Percentiles rank a stretch among this genome's conserved stretches.
These are phyloP conservation scores for Nicotiana benthamiana DNA, from an alignment of 257 asterid species.

Conservation along the genomic window DNA sequence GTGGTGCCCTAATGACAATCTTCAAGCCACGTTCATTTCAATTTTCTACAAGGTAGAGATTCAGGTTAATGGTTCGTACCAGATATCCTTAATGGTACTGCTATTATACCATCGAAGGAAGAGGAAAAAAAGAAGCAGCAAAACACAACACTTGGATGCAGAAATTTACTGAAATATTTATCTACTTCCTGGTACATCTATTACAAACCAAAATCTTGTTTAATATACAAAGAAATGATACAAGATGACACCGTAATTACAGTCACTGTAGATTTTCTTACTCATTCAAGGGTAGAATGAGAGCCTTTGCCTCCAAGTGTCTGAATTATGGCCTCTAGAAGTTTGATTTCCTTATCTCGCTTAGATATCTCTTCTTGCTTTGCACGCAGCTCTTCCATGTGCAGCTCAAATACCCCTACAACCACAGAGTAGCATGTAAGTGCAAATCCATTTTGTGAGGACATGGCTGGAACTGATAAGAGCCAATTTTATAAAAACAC, in stretches of 20 bases:
- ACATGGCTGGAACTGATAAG: background rate
- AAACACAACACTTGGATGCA: background rate
- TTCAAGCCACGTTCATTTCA: background rate
- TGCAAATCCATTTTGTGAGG: background rate
- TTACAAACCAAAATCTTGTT: background rate
- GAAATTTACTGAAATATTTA: background rate
- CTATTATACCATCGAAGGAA: background rate
- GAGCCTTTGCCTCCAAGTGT: conserved; percentile 81
- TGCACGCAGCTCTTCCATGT: conserved; percentile 86
- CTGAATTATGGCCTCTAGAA: conserved; percentile 90
- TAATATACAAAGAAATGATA: background rate
- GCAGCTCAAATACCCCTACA: conserved; percentile 90
- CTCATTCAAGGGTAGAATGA: conserved; percentile 20
- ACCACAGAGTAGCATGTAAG: background rate
- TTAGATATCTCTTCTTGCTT: conserved; percentile 83
- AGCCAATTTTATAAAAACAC: background rate
- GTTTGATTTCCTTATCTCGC: conserved; percentile 84
- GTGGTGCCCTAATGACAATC: background rate
- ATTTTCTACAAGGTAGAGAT: background rate
- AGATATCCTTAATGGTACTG: background rate
- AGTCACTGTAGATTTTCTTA: background rate
- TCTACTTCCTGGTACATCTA: conserved; percentile 3
- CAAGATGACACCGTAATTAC: conserved; percentile 1
- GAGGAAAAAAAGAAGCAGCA: background rate
- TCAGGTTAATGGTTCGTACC: background rate